Conservation (phyloP, 2,329 filamentous ascomycete genomes). For the Phyllosticta paracitricarpa region DNA sequence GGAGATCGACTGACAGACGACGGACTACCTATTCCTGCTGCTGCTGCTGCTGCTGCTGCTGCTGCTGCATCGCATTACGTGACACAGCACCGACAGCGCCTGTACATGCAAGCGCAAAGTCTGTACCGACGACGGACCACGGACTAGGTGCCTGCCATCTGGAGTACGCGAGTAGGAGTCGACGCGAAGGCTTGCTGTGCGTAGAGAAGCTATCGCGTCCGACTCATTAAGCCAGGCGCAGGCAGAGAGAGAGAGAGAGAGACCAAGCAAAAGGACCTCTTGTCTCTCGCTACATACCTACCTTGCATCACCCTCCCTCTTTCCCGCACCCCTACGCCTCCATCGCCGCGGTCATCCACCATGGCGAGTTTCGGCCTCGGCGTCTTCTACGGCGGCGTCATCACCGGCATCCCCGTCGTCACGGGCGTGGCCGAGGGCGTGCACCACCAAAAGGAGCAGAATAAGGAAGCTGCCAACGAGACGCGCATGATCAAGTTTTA, state of each 20-base stretch:
- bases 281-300: too few relatives aligned
- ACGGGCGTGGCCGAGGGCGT: conserved; percentile 44
- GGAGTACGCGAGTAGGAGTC: background rate
- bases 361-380: conserved; percentile 23
- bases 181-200: too few relatives aligned
- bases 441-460: conserved; percentile 39
- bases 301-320: background rate
- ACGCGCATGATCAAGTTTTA: conserved; percentile 44
- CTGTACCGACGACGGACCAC: background rate
- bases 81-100: background rate
- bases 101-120: background rate
- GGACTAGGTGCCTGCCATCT: background rate
- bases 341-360: background rate
- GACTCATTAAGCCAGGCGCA: too few relatives aligned
- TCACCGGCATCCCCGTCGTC: conserved; percentile 38
- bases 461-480: conserved; percentile 39
- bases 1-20: too few relatives aligned
- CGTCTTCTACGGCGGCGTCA: conserved; percentile 28
- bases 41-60: too few relatives aligned
- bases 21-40: too few relatives aligned
- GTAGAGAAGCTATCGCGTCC: too few relatives aligned
- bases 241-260: too few relatives aligned
- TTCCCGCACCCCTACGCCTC: background rate
- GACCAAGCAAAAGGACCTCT: too few relatives aligned
- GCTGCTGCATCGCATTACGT: too few relatives aligned